Percentiles rank a stretch among this genome's conserved stretches.
phyloP scores from a whole-genome alignment of 2,329 filamentous ascomycete genomes.

The Penicillium sclerotigenum region DNA sequence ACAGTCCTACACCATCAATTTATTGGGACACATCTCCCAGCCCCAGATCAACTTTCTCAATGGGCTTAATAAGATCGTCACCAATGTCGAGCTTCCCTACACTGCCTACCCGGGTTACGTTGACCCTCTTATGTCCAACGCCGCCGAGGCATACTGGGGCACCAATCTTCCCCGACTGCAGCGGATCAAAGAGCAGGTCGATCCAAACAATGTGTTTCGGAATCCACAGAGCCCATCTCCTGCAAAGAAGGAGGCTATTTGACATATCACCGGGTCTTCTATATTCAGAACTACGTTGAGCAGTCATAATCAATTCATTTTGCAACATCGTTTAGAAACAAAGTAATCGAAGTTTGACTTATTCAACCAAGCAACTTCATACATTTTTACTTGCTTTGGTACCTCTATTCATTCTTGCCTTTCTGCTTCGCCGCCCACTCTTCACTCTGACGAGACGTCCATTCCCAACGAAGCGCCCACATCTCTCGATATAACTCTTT shows the following conservation, averaged over 20 bases:
- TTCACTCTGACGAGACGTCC: constrained; percentile 7
- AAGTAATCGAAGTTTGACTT: background rate
- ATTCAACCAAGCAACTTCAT: background rate
- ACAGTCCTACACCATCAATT: constrained; percentile 57
- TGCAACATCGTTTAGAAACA: too few relatives aligned
- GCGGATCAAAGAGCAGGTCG: background rate
- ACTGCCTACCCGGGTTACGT: background rate
- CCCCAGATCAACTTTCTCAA: background rate
- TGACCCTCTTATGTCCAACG: background rate
- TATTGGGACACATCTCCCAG: constrained; percentile 42
- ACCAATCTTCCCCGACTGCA: background rate
- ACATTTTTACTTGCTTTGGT: background rate
- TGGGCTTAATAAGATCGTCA: constrained; percentile 15
- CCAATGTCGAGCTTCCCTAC: background rate
- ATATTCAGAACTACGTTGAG: background rate
- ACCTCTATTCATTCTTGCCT: background rate
- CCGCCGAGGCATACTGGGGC: background rate
- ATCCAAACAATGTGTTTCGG: background rate
- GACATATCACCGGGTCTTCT: background rate
- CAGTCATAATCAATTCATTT: background rate
- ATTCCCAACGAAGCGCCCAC: constrained; percentile 7
- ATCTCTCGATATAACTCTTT: constrained; percentile 3
- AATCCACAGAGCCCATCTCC: background rate
- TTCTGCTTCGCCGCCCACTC: background rate
- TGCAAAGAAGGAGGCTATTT: background rate